Evolutionary conservation across 1,284 basidiomycete species (phyloP), one percentile per base, ranked within the genome.

Genomic region (Ustilago tritici): DNA sequence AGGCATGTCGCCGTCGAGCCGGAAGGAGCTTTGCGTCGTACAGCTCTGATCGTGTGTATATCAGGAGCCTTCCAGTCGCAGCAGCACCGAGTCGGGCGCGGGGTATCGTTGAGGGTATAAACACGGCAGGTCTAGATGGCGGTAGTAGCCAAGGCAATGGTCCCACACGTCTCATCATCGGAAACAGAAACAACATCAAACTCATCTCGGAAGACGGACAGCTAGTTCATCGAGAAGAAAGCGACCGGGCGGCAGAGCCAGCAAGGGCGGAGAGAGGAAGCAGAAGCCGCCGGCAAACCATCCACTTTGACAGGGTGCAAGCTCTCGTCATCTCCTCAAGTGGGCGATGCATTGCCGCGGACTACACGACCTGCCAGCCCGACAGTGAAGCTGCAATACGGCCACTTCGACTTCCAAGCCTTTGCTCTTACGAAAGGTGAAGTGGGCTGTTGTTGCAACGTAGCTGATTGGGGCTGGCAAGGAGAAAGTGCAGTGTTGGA

Each of bases 221-320:
- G 41, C n/a, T n/a, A 6, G 43, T 8, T 46, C 47, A 47, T 7
- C 46, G 46, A 47, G 19, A 12, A 47, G 19, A 23, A 47, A 15
- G 7, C 3, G 19, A 8, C n/a, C 4, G 12, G 46, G 46, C n/a
- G 46, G 46, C n/a, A 50, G 23, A 50, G 47, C 23, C 6, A 50
- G 28, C 19, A 19, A 1, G 28, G n/a, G 31, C 28, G 31, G 47
- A 50, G 47, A 31, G 47, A n/a, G 11, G 23, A 11, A 50, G 47
- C 23, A 23, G 2, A 40, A 31, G 28, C 31, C 49, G 49, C 49
- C 49, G 49, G 49, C 49, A 50, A 50, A 50, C 49, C 49, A 32
- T 50, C 49, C 23, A 19, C 46, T 9, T 56, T 28, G 32, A 49
- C 57, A 59, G 46, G 56, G 46, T 47, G 43, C 57, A 59, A 31